These are phyloP conservation scores for Wallacemonas rigidus DNA, from an alignment of 208 protist genomes.

Conservation along the genomic window DNA sequence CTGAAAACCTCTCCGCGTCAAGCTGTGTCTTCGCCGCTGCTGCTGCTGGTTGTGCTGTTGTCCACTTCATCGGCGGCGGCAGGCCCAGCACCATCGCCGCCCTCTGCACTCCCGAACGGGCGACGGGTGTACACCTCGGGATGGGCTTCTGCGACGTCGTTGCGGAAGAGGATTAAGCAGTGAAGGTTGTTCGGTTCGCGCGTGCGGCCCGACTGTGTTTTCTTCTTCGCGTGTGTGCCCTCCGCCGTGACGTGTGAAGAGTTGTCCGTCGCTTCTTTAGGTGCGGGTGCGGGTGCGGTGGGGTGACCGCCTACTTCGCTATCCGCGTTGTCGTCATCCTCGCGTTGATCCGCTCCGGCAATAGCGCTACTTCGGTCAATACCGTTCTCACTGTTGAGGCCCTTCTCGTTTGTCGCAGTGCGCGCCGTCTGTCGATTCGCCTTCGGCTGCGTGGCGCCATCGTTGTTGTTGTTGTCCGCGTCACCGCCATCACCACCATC, in stretches of 20 bases:
- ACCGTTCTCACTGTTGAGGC: too few species aligned
- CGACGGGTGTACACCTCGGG: conserved; percentile 62
- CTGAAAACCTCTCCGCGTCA: too few species aligned
- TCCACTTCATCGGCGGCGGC: not conserved
- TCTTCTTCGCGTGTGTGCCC: not conserved
- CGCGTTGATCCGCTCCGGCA: too few species aligned
- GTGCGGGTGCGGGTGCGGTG: too few species aligned
- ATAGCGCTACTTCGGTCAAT: too few species aligned
- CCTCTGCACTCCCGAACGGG: not conserved
- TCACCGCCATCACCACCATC: conserved; percentile 15
- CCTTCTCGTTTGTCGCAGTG: too few species aligned
- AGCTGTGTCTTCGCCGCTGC: not conserved
- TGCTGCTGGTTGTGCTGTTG: conserved; percentile 6
- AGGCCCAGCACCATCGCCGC: not conserved
- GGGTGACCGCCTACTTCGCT: too few species aligned
- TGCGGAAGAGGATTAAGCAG: conserved; percentile 87
- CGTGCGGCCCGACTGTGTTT: not conserved
- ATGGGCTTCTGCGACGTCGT: conserved; percentile 65
- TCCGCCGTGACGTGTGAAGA: not conserved
- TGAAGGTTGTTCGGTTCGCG: conserved; percentile 70
- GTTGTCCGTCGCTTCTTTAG: not conserved
- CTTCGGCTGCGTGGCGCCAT: not conserved
- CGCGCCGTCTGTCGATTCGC: too few species aligned
- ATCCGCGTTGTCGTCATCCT: too few species aligned
- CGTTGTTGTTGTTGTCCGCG: not conserved